A percentile compares a stretch with the other conserved stretches of the same genome.
Evolutionary conservation across 2,329 filamentous ascomycete species (phyloP).

Genomic region (Pseudomassariella vexata): DNA sequence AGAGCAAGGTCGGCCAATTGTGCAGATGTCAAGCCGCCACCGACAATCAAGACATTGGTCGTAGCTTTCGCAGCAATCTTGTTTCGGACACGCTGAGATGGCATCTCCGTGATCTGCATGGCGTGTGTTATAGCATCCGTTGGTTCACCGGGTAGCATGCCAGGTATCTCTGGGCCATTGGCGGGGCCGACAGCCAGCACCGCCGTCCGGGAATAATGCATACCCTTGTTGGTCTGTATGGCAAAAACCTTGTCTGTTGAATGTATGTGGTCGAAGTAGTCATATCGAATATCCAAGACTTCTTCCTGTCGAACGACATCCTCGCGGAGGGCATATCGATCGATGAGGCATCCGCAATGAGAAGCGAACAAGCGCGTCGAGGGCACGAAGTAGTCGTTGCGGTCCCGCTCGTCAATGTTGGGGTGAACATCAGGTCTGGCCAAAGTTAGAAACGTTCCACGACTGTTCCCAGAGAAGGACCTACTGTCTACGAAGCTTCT

Average conservation of each 20-base stretch:
- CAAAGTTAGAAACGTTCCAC: slow-evolving; percentile 11
- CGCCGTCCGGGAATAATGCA: slow-evolving; percentile 55
- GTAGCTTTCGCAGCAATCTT: slow-evolving; percentile 43
- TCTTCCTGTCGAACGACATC: slow-evolving; percentile 54
- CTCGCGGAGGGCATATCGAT: slow-evolving; percentile 52
- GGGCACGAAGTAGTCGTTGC: slow-evolving; percentile 65
- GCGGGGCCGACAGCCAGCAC: slow-evolving; percentile 68
- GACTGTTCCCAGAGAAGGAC: slow-evolving; percentile 7
- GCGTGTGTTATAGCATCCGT: slow-evolving; percentile 47
- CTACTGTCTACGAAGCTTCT: slow-evolving; percentile 37
- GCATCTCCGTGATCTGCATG: slow-evolving; percentile 55
- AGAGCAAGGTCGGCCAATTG: slow-evolving; percentile 66
- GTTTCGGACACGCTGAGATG: slow-evolving; percentile 42
- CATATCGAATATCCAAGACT: slow-evolving; percentile 57
- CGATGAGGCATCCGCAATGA: slow-evolving; percentile 52
- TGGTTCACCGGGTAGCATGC: slow-evolving; percentile 12
- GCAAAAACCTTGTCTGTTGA: slow-evolving; percentile 57
- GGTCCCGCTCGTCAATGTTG: slow-evolving; percentile 59
- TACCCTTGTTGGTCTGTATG: slow-evolving; percentile 48
- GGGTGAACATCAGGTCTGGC: slow-evolving; percentile 35
- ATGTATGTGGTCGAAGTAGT: slow-evolving; percentile 36
- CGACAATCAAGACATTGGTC: slow-evolving; percentile 66
- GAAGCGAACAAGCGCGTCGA: slow-evolving; percentile 56
- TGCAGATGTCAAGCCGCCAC: slow-evolving; percentile 70
- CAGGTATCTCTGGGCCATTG: slow-evolving; percentile 48